Conservation (phyloP, 2,329 filamentous ascomycete genomes). For the Botrytis hyacinthi region DNA sequence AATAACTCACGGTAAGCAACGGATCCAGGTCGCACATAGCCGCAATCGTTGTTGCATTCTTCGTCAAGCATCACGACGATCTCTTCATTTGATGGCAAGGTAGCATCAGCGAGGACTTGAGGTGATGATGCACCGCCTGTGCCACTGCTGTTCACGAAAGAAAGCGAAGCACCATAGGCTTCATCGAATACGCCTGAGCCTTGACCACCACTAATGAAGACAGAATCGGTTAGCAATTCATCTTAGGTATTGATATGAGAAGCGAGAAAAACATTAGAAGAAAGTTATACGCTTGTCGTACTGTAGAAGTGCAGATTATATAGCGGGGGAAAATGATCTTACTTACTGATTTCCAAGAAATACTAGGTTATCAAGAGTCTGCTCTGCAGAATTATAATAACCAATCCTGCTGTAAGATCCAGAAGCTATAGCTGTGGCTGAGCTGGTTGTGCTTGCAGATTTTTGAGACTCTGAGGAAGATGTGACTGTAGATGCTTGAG, state of each 20-base stretch:
- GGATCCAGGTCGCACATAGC: slow-evolving; percentile 48
- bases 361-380: slow-evolving; percentile 50
- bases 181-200: slow-evolving; percentile 54
- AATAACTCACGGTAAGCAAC: slow-evolving; percentile 49
- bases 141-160: slow-evolving; percentile 45
- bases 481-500: not conserved
- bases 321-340: not conserved
- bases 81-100: slow-evolving; percentile 50
- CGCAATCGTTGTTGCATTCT: slow-evolving; percentile 49
- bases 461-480: not conserved
- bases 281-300: too few species aligned
- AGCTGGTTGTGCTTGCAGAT: slow-evolving; percentile 26
- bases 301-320: not conserved
- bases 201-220: slow-evolving; percentile 44
- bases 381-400: slow-evolving; percentile 47
- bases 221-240: not conserved
- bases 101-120: slow-evolving; percentile 49
- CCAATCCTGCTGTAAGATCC: slow-evolving; percentile 45
- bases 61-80: slow-evolving; percentile 51
- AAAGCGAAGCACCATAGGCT: slow-evolving; percentile 21
- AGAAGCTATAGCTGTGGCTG: not conserved
- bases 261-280: not conserved
- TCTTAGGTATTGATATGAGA: not conserved
- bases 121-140: slow-evolving; percentile 47
- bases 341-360: slow-evolving; percentile 54